Percentiles rank a stretch among this genome's conserved stretches.
Evolutionary conservation across 192 early-diverging fungal species (phyloP).

Genomic region (Umbelopsis sp.): DNA sequence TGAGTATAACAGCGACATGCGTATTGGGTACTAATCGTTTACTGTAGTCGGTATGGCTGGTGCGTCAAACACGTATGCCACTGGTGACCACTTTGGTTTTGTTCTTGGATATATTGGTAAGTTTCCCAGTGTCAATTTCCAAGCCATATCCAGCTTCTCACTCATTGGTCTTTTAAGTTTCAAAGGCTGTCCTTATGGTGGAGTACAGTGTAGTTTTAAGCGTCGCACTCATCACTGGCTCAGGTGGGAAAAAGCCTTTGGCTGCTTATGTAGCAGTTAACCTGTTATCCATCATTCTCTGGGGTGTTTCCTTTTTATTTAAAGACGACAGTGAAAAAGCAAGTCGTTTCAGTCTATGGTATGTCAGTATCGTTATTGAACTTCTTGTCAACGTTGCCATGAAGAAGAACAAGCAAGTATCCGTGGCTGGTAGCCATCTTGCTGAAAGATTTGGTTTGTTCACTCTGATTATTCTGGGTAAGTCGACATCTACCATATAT

Average conservation of each 20-base stretch:
- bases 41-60: conserved; percentile 34
- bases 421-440: conserved; percentile 47
- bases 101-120: conserved; percentile 41
- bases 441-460: conserved; percentile 50
- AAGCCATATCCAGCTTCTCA: background rate
- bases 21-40: background rate
- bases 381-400: conserved; percentile 36
- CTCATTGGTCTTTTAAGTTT: conserved; percentile 15
- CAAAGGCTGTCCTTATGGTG: conserved; percentile 33
- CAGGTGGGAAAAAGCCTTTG: conserved; percentile 19
- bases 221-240: conserved; percentile 25
- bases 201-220: conserved; percentile 29
- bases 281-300: conserved; percentile 26
- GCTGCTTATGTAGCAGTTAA: conserved; percentile 31
- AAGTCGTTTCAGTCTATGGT: conserved; percentile 43
- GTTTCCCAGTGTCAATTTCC: background rate
- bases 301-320: conserved; percentile 30
- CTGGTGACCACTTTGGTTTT: conserved; percentile 19
- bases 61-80: conserved; percentile 9
- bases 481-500: background rate
- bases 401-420: conserved; percentile 40
- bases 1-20: background rate
- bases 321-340: background rate
- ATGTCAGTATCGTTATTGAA: conserved; percentile 43
- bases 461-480: conserved; percentile 48